Evolutionary conservation across 2,329 filamentous ascomycete genomes (phyloP), one percentile per base, ranked within the genome.

Genomic region (Fusarium virguliforme): DNA sequence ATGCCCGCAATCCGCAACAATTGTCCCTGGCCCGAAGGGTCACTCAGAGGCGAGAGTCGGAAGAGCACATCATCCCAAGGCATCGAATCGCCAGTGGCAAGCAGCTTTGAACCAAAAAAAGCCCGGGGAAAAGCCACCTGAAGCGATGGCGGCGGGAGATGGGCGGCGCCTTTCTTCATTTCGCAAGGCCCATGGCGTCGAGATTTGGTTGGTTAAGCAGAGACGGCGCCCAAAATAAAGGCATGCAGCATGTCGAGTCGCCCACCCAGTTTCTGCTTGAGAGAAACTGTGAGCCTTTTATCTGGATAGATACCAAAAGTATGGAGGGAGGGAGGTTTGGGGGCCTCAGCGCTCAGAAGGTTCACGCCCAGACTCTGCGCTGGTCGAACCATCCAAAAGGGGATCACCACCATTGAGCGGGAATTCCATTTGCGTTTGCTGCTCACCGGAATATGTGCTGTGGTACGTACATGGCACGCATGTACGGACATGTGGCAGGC

Each of bases 141-240:
- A 66, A 50, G 65, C 70, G 57, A 68, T 61, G 64, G 65, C 60
- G 58, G 68, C 68, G 68, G 65, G 63, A 73, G 71, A 72, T 72
- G 62, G 60, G 53, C 66, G 62, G 54, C 65, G 67, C 70, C 56
- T 57, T 60, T 56, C 28, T 68, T 72, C 62, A 71, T 72, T 66
- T 73, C 58, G 59, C 60, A 63, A 59, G 55, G 63, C 53, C 57
- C 51, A 68, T 71, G 66, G 62, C 56, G 67, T 57, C 37, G 64
- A 62, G 24, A 51, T 64, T 68, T 64, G 48, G 46, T 57, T 48
- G 54, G 67, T 62, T 35, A 54, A 66, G 53, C 41, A 41, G 38
- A 30, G 46, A 62, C 34, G 56, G 56, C 56, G 51, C 51, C 35
- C 41, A 62, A 51, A 58, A 67, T 64, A 43, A 40, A 64, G 51